These are phyloP conservation scores for Blastobotrys petasosporus DNA, from an alignment of 1,139 yeast genomes.

Conservation along the genomic window DNA sequence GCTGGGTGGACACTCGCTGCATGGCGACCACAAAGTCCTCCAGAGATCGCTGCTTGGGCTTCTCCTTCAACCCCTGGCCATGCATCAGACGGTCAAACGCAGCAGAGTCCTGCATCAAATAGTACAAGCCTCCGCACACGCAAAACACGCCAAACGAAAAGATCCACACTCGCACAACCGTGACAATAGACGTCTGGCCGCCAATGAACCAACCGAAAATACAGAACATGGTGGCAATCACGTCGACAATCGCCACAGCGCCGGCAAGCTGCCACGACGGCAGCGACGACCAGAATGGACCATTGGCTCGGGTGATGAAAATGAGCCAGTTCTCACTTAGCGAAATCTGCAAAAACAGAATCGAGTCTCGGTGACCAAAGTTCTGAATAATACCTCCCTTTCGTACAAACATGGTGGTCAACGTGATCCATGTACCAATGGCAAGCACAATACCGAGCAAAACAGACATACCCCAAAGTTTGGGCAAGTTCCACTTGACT, in stretches of 20 bases:
- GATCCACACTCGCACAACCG: conserved; percentile 63
- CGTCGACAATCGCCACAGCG: conserved; percentile 63
- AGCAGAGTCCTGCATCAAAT: conserved; percentile 71
- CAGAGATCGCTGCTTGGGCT: conserved; percentile 67
- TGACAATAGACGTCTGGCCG: conserved; percentile 62
- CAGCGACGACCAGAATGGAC: conserved; percentile 66
- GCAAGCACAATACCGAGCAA: conserved; percentile 77
- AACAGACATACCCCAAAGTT: conserved; percentile 95
- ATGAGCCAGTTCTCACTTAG: conserved; percentile 95
- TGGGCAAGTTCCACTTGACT: conserved; percentile 91
- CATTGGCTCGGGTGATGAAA: conserved; percentile 85
- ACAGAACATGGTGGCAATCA: conserved; percentile 65
- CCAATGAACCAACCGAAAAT: conserved; percentile 69
- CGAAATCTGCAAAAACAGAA: conserved; percentile 84
- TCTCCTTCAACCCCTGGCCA: conserved; percentile 71
- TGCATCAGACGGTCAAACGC: conserved; percentile 90
- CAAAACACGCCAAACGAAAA: conserved; percentile 68
- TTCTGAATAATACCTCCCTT: conserved; percentile 90
- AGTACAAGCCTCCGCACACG: conserved; percentile 64
- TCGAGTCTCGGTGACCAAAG: conserved; percentile 91
- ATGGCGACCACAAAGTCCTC: conserved; percentile 95
- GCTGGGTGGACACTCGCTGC: conserved; percentile 98
- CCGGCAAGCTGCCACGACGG: conserved; percentile 73
- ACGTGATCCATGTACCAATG: conserved; percentile 85
- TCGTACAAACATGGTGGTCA: conserved; percentile 82